Percentiles rank a stretch among this genome's conserved stretches.
These are phyloP conservation scores for Rhizopus microsporus DNA, from an alignment of 371 early-diverging fungal genomes.

Conservation along the genomic window DNA sequence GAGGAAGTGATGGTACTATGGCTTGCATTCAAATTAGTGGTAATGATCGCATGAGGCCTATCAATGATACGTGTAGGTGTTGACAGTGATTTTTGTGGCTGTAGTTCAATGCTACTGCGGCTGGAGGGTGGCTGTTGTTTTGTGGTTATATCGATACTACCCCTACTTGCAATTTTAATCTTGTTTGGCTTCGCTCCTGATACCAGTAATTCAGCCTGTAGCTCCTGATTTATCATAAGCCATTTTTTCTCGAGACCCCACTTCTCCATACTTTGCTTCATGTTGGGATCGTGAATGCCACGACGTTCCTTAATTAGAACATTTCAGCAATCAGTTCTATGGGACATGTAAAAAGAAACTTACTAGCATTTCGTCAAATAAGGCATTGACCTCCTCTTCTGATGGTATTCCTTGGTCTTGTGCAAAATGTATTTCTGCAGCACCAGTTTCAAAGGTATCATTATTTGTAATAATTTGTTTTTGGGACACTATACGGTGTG, in stretches of 20 bases:
- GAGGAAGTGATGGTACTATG: neutral
- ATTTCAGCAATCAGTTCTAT: neutral
- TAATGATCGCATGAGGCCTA: neutral
- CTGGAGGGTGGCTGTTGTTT: slow-evolving; percentile 1
- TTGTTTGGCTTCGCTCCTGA: slow-evolving; percentile 14
- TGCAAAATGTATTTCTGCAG: slow-evolving; percentile 25
- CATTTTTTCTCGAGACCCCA: slow-evolving; percentile 49
- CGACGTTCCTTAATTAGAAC: slow-evolving; percentile 34
- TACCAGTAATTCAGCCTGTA: slow-evolving; percentile 42
- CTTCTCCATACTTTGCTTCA: slow-evolving; percentile 32
- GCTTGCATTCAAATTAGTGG: neutral
- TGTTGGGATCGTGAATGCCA: slow-evolving; percentile 42
- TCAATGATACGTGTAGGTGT: slow-evolving; percentile 13
- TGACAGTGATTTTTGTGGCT: slow-evolving; percentile 18
- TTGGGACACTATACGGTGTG: neutral
- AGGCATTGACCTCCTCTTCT: slow-evolving; percentile 28
- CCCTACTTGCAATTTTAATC: slow-evolving; percentile 4
- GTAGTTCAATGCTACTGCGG: neutral
- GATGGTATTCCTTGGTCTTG: slow-evolving; percentile 26
- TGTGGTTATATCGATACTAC: slow-evolving; percentile 9
- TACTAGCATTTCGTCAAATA: slow-evolving; percentile 50
- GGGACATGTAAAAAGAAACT: neutral
- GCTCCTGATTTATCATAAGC: slow-evolving; percentile 52
- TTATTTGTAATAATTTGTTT: slow-evolving; percentile 14
- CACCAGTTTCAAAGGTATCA: slow-evolving; percentile 27